Conservation (phyloP, 179 eudicot species). For the Amaranthus tricolor region DNA sequence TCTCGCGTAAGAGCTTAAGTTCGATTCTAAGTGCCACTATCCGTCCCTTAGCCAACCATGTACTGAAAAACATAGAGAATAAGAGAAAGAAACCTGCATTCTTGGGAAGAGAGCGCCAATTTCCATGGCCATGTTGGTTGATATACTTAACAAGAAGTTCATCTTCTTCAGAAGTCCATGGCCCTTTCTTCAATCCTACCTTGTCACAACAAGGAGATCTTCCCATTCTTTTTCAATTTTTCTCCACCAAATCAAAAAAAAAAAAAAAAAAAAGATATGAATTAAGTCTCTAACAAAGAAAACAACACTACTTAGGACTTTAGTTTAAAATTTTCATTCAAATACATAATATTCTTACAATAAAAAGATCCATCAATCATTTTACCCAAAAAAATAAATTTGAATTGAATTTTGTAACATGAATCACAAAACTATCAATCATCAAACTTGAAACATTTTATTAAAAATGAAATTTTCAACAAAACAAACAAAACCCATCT, state of each 20-base stretch:
- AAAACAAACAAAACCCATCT: no score
- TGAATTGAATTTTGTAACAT: no score
- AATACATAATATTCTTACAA: neutral
- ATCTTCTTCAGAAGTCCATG: constrained; percentile 54
- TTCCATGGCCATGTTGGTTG: constrained; percentile 40
- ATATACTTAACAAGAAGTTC: constrained; percentile 41
- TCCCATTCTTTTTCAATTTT: constrained; percentile 26
- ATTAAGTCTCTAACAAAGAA: neutral
- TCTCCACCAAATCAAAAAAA: neutral
- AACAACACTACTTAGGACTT: constrained; percentile 12
- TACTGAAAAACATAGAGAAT: neutral
- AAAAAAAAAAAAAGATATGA: constrained; percentile 1
- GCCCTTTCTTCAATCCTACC: constrained; percentile 49
- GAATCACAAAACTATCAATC: no score
- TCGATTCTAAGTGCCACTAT: neutral
- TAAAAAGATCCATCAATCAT: neutral
- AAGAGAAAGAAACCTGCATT: constrained; percentile 38
- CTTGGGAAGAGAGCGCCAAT: constrained; percentile 52
- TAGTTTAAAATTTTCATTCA: constrained; percentile 12
- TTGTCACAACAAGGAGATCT: constrained; percentile 46
- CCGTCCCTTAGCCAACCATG: neutral
- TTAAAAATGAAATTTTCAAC: no score
- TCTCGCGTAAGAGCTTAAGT: no score
- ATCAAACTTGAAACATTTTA: no score
- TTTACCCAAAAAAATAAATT: neutral